Conservation (phyloP, 495 filamentous ascomycete species). For the Daldinia concentrica region DNA sequence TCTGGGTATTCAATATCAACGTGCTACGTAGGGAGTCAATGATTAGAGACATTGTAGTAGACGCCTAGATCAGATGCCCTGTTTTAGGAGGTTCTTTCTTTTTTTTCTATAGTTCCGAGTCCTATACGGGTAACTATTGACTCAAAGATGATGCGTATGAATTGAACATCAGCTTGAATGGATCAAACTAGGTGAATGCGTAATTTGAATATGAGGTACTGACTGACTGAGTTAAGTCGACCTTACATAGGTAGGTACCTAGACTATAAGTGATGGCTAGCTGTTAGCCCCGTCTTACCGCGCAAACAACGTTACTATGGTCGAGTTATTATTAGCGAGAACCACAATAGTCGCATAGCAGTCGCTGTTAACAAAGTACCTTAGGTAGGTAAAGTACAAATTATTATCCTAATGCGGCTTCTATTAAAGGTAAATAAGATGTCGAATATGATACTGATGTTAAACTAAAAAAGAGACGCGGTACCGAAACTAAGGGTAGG, state of each 20-base stretch:
- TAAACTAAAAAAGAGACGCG: background rate
- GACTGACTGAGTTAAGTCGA: background rate
- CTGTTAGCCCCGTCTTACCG: background rate
- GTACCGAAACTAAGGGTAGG: constrained; percentile 5
- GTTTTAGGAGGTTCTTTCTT: no score
- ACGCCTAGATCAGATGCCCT: background rate
- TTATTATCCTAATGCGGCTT: background rate
- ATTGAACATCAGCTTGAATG: background rate
- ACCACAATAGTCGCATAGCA: background rate
- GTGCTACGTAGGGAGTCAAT: background rate
- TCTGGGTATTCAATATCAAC: background rate
- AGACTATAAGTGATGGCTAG: background rate
- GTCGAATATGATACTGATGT: background rate
- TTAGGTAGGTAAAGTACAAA: background rate
- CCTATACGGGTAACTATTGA: background rate
- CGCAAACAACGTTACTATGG: background rate
- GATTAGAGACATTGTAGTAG: background rate
- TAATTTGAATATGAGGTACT: background rate
- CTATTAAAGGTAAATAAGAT: background rate
- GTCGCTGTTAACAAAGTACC: background rate
- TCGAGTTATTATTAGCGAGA: background rate
- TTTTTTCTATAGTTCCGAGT: background rate
- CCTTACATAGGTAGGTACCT: background rate
- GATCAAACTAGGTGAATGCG: background rate
- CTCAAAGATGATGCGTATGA: background rate